These are phyloP conservation scores for Starmerella gropengiesseri DNA, from an alignment of 805 yeast genomes.

Conservation along the genomic window DNA sequence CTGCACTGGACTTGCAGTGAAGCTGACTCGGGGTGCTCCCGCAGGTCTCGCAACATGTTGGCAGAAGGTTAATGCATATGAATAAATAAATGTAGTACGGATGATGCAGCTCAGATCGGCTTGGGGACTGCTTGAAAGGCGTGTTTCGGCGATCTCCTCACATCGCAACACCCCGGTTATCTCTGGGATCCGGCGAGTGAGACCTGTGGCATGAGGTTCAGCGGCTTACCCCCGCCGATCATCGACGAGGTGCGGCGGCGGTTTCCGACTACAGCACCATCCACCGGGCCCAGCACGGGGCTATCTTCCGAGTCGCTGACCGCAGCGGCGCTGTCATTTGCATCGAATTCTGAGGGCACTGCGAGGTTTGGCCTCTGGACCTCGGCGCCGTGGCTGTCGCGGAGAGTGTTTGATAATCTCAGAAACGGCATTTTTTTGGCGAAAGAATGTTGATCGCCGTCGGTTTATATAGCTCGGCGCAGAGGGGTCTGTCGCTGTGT, in stretches of 20 bases:
- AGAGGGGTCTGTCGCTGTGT: not conserved
- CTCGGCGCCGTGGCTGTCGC: constrained; percentile 20
- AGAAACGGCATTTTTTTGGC: constrained; percentile 13
- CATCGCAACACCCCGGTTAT: not conserved
- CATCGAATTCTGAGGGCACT: constrained; percentile 1
- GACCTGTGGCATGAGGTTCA: constrained; percentile 14
- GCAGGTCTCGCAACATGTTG: too few species aligned
- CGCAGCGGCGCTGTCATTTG: not conserved
- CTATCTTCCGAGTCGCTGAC: constrained; percentile 2
- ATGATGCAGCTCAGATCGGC: not conserved
- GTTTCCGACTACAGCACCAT: not conserved
- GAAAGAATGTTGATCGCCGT: not conserved
- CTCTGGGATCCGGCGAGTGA: not conserved
- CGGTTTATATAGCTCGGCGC: not conserved
- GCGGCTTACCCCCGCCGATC: constrained; percentile 22
- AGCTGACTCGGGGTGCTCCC: too few species aligned
- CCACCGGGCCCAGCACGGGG: not conserved
- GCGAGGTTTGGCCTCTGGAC: constrained; percentile 14
- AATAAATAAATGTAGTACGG: not conserved
- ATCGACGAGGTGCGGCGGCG: constrained; percentile 21
- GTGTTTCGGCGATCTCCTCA: not conserved
- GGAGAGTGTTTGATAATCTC: constrained; percentile 14
- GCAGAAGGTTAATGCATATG: too few species aligned
- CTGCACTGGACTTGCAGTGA: not conserved
- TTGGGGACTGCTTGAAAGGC: not conserved